Evolutionary conservation across 2,329 filamentous ascomycete species (phyloP).

Genomic region (Arthrobotrys entomopaga): DNA sequence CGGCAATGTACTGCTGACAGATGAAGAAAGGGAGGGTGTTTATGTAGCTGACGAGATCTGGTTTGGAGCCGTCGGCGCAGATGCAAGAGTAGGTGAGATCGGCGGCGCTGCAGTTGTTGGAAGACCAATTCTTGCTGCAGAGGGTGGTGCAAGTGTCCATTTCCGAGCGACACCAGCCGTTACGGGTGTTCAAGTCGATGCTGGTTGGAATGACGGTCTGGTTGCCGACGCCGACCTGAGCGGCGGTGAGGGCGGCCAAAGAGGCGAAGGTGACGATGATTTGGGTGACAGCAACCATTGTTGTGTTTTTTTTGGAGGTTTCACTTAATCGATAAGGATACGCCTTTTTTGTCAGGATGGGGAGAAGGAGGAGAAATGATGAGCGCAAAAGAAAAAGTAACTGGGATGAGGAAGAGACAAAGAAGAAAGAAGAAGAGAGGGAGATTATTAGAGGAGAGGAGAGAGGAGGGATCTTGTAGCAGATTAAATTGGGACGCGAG

Average conservation of each 20-base stretch:
- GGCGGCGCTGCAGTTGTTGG: conserved; percentile 43
- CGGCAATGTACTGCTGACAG: conserved; percentile 48
- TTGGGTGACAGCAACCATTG: conserved; percentile 31
- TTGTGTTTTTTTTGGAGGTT: conserved; percentile 17
- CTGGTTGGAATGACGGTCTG: conserved; percentile 49
- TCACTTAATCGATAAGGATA: conserved; percentile 1
- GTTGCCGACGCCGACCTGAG: conserved; percentile 52
- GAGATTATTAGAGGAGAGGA: conserved; percentile 5
- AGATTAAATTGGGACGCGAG: conserved; percentile 4
- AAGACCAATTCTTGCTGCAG: conserved; percentile 44
- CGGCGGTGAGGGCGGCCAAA: conserved; percentile 27
- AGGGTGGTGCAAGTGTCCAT: conserved; percentile 51
- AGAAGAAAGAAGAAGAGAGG: background rate
- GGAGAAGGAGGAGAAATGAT: background rate
- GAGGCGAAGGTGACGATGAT: conserved; percentile 21
- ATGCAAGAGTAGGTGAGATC: conserved; percentile 14
- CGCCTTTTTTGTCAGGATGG: background rate
- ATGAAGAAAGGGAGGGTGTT: conserved; percentile 50
- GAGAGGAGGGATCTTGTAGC: background rate
- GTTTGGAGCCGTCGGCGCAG: conserved; percentile 42
- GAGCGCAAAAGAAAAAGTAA: background rate
- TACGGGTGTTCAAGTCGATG: conserved; percentile 47
- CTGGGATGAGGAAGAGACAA: background rate
- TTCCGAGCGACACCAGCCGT: conserved; percentile 47
- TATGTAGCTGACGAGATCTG: conserved; percentile 38